Evolutionary conservation across 2,329 filamentous ascomycete genomes (phyloP).

Genomic region (Colletotrichum sp.): DNA sequence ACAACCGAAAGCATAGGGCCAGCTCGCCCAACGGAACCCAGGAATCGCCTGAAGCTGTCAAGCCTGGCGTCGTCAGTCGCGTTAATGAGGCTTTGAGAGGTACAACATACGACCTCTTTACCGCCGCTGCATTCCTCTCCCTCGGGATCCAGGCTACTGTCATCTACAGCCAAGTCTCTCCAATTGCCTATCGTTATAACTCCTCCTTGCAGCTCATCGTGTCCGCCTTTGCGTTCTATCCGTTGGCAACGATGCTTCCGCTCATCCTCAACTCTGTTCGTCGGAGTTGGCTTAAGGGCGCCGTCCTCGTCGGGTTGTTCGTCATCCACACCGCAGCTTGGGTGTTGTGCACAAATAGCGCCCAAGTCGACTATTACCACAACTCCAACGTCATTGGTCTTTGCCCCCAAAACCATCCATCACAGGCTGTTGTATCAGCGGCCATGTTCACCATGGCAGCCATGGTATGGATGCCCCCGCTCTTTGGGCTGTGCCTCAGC

Average conservation of each 20-base stretch:
- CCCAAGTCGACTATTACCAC: not conserved
- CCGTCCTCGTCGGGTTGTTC: not conserved
- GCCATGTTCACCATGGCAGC: slow-evolving; percentile 16
- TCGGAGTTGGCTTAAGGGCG: not conserved
- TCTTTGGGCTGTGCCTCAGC: slow-evolving; percentile 12
- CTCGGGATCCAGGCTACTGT: not conserved
- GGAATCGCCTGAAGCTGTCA: not conserved
- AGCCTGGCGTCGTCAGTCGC: not conserved
- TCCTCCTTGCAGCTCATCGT: slow-evolving; percentile 1
- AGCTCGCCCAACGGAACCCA: not conserved
- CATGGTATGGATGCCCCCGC: slow-evolving; percentile 18
- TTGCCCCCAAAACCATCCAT: not conserved
- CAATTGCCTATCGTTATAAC: not conserved
- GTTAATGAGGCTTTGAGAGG: not conserved
- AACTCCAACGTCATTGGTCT: not conserved
- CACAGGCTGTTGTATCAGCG: not conserved
- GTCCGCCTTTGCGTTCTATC: slow-evolving; percentile 1
- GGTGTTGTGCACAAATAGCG: slow-evolving; percentile 1
- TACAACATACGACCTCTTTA: slow-evolving; percentile 7
- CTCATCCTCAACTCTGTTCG: not conserved
- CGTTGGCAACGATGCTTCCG: slow-evolving; percentile 5
- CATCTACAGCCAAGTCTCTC: not conserved
- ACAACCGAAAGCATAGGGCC: not conserved
- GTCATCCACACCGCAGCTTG: not conserved
- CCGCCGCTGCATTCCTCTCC: not conserved